Evolutionary conservation across 495 filamentous ascomycete genomes (phyloP).

Genomic region (Neurospora intermedia): DNA sequence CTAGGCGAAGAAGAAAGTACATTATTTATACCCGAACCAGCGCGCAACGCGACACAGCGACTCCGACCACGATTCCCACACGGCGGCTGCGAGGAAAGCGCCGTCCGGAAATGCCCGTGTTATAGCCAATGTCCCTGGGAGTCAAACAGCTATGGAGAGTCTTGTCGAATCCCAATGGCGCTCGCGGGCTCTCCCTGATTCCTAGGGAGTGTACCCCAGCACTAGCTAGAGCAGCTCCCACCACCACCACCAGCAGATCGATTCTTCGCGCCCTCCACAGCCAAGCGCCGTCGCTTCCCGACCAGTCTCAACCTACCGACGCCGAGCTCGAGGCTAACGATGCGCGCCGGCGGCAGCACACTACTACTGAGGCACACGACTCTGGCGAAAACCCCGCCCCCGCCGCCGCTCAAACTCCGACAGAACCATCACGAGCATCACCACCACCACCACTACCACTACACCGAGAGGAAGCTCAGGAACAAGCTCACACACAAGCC

Average conservation of each 20-base stretch:
- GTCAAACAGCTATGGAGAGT: constrained; percentile 27
- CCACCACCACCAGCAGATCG: not conserved
- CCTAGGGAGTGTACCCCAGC: constrained; percentile 16
- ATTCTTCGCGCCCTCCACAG: not conserved
- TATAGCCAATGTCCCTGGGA: constrained; percentile 37
- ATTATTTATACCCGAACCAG: not conserved
- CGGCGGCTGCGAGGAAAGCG: not conserved
- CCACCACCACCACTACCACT: not conserved
- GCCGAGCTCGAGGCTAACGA: not conserved
- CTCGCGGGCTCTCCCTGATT: constrained; percentile 23
- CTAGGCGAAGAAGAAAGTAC: not conserved
- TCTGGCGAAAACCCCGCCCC: not conserved
- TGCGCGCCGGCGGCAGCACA: not conserved
- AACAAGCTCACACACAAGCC: not conserved
- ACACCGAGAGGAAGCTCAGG: not conserved
- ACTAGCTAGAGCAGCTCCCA: not conserved
- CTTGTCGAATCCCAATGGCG: constrained; percentile 11
- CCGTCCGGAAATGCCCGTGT: constrained; percentile 15
- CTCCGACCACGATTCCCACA: not conserved
- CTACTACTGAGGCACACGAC: not conserved
- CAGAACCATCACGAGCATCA: not conserved
- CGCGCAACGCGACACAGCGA: not conserved
- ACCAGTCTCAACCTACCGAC: not conserved
- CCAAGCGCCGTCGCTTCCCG: not conserved
- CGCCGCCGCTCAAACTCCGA: not conserved